These are phyloP conservation scores for Serpula lacrymans DNA, from an alignment of 768 basidiomycete genomes.

Conservation along the genomic window DNA sequence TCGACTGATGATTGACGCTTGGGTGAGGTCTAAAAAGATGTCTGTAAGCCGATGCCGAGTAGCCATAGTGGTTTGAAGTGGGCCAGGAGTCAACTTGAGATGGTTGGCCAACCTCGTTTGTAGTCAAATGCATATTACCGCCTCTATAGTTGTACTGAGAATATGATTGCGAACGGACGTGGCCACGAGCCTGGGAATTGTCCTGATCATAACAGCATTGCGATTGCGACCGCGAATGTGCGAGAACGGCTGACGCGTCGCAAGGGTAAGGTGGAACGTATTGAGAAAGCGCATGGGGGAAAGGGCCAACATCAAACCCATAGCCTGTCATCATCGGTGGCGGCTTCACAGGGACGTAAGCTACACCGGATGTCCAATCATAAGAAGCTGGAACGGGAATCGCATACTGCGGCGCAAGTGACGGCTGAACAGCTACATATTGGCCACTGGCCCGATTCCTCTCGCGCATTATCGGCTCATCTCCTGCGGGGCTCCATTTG, in stretches of 20 bases:
- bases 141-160: constrained; percentile 51
- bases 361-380: constrained; percentile 18
- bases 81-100: constrained; percentile 44
- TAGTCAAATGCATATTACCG: constrained; percentile 42
- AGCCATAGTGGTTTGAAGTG: constrained; percentile 36
- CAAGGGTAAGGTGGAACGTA: background rate
- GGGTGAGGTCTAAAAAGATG: constrained; percentile 42
- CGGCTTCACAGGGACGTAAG: constrained; percentile 31
- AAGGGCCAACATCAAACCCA: constrained; percentile 33
- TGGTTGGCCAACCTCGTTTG: constrained; percentile 37
- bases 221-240: constrained; percentile 56
- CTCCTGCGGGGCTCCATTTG: constrained; percentile 79
- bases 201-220: constrained; percentile 54
- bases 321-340: constrained; percentile 28
- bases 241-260: constrained; percentile 22
- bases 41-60: constrained; percentile 36
- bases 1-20: constrained; percentile 42
- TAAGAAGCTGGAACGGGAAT: constrained; percentile 29
- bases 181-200: constrained; percentile 42
- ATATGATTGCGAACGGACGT: constrained; percentile 60
- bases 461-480: constrained; percentile 66
- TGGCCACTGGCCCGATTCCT: constrained; percentile 49
- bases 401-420: constrained; percentile 35
- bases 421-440: constrained; percentile 64
- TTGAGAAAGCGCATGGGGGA: constrained; percentile 15